Evolutionary conservation across 2,329 filamentous ascomycete species (phyloP).

Genomic region (Penicillium janthinellum): DNA sequence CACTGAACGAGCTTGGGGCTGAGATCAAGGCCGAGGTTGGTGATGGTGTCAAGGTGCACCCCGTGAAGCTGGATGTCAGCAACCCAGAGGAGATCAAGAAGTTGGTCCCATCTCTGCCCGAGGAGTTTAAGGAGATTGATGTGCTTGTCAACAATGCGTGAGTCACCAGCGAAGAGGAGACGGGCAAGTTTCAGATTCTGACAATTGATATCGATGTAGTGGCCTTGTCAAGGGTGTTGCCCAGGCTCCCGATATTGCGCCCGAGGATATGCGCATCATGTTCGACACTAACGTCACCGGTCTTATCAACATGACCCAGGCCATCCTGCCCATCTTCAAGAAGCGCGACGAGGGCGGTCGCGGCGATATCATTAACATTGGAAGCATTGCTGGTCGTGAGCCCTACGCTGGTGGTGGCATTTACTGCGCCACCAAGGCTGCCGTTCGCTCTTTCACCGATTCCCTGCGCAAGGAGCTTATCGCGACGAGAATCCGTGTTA

Average conservation of each 20-base stretch:
- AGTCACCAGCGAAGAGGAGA: constrained; percentile 62
- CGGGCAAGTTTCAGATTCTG: constrained; percentile 1
- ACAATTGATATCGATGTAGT: constrained; percentile 46
- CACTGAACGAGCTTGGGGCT: constrained; percentile 71
- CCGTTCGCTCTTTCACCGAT: constrained; percentile 82
- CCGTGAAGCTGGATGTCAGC: constrained; percentile 85
- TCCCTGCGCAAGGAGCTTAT: constrained; percentile 81
- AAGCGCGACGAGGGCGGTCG: constrained; percentile 67
- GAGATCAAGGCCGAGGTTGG: constrained; percentile 78
- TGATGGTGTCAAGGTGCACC: constrained; percentile 76
- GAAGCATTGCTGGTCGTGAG: constrained; percentile 87
- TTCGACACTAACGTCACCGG: constrained; percentile 92
- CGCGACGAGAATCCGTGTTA: constrained; percentile 75
- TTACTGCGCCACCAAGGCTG: constrained; percentile 92
- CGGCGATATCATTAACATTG: constrained; percentile 95
- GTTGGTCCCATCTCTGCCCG: constrained; percentile 74
- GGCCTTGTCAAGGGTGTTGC: constrained; percentile 89
- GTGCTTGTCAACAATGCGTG: constrained; percentile 96
- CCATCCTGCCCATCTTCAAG: constrained; percentile 80
- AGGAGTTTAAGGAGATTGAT: constrained; percentile 81
- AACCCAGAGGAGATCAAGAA: constrained; percentile 70
- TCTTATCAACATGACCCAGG: constrained; percentile 95
- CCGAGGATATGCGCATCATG: constrained; percentile 84
- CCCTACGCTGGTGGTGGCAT: constrained; percentile 83
- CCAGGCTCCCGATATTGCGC: constrained; percentile 77